Conservation (phyloP, 2,329 filamentous ascomycete species). For the Aurifilum marmelostoma region DNA sequence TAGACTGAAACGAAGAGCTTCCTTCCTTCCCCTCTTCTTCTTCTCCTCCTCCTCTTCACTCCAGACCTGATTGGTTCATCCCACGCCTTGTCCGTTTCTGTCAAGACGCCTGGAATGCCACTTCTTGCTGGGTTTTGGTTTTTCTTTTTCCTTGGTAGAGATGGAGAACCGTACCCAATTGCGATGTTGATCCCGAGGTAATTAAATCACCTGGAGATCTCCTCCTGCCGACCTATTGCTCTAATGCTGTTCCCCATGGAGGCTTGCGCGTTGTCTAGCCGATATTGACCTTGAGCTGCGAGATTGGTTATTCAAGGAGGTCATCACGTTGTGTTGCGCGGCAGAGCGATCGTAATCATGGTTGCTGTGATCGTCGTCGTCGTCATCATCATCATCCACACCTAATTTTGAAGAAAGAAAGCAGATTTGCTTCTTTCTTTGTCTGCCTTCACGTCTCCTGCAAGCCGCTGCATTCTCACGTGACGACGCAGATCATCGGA, state of each 20-base stretch:
- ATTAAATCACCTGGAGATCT: neutral
- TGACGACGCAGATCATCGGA: neutral
- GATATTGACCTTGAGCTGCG: neutral
- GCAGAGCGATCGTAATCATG: neutral
- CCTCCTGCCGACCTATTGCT: neutral
- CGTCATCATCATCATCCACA: too few species aligned
- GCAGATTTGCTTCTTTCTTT: neutral
- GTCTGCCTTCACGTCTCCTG: neutral
- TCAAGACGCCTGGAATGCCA: neutral
- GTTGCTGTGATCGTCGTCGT: neutral
- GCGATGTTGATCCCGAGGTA: neutral
- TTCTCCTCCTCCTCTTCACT: neutral
- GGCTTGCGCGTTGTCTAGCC: neutral
- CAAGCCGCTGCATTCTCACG: neutral
- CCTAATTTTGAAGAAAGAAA: neutral
- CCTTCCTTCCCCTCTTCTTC: neutral
- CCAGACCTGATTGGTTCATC: neutral
- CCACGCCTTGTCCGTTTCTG: neutral
- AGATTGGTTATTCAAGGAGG: neutral
- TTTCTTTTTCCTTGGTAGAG: neutral
- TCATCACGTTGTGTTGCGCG: too few species aligned
- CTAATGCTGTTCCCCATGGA: neutral
- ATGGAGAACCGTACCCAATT: neutral
- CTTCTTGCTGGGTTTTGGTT: neutral
- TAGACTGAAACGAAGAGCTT: slow-evolving; percentile 4